phyloP scores from a whole-genome alignment of 176 grass and related monocot species.

The Eleusine indica region DNA sequence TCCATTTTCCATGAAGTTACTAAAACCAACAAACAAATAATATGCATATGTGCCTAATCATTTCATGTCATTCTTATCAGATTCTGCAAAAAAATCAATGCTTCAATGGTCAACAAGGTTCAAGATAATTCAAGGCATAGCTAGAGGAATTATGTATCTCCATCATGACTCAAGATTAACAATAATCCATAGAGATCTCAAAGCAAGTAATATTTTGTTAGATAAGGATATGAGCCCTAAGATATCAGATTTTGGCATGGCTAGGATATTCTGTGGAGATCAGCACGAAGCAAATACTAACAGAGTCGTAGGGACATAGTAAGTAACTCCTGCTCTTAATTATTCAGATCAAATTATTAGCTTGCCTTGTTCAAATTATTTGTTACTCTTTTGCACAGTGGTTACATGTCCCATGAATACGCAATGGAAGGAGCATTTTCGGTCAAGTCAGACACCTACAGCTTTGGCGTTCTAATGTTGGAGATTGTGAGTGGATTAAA shows the following conservation, averaged over 20 bases:
- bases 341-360: no score
- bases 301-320: conserved; percentile 58
- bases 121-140: conserved; percentile 52
- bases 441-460: conserved; percentile 59
- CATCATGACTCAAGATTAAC: conserved; percentile 65
- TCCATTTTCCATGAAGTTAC: no score
- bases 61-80: conserved; percentile 5
- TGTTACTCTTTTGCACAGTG: conserved; percentile 17
- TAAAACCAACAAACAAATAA: no score
- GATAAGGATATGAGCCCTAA: conserved; percentile 50
- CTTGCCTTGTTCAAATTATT: no score
- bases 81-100: conserved; percentile 13
- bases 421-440: conserved; percentile 55
- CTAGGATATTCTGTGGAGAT: conserved; percentile 44
- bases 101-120: conserved; percentile 50
- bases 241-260: conserved; percentile 73
- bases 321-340: conserved; percentile 27
- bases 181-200: conserved; percentile 57
- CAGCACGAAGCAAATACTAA: conserved; percentile 47
- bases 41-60: not conserved
- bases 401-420: conserved; percentile 78
- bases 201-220: conserved; percentile 59
- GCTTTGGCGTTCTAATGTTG: conserved; percentile 61
- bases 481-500: conserved; percentile 61
- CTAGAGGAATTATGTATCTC: conserved; percentile 59